Evolutionary conservation across 495 filamentous ascomycete genomes (phyloP).

Genomic region (Xylaria curta): DNA sequence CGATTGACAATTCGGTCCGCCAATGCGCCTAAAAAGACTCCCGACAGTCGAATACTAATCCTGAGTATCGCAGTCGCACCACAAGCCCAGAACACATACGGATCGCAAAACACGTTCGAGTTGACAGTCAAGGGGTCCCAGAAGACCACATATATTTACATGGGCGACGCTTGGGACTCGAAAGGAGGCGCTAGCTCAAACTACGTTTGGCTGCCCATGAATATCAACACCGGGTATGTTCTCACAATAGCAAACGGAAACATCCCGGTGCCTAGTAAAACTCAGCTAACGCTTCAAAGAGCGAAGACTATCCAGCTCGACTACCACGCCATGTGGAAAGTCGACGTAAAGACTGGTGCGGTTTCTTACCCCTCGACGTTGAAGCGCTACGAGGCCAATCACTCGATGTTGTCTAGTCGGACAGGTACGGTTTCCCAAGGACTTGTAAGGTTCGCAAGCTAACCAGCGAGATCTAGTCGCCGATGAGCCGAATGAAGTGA

Average conservation of each 20-base stretch:
- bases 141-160: slow-evolving; percentile 51
- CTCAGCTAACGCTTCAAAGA: slow-evolving; percentile 19
- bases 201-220: slow-evolving; percentile 51
- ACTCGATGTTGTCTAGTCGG: slow-evolving; percentile 31
- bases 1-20: too few species aligned
- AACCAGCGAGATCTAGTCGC: slow-evolving; percentile 17
- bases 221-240: slow-evolving; percentile 42
- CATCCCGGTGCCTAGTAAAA: not conserved
- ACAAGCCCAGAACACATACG: slow-evolving; percentile 50
- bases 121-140: slow-evolving; percentile 48
- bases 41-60: not conserved
- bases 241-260: not conserved
- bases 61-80: slow-evolving; percentile 39
- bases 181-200: slow-evolving; percentile 48
- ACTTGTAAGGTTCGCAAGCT: not conserved
- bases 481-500: slow-evolving; percentile 36
- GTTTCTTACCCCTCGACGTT: slow-evolving; percentile 41
- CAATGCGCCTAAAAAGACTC: not conserved
- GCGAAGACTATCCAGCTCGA: slow-evolving; percentile 45
- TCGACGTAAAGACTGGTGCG: slow-evolving; percentile 50
- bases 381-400: slow-evolving; percentile 44
- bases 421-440: slow-evolving; percentile 30
- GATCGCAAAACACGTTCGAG: slow-evolving; percentile 54
- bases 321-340: slow-evolving; percentile 54
- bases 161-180: slow-evolving; percentile 54